Evolutionary conservation across 495 filamentous ascomycete genomes (phyloP).

Genomic region (Darksidea phi): DNA sequence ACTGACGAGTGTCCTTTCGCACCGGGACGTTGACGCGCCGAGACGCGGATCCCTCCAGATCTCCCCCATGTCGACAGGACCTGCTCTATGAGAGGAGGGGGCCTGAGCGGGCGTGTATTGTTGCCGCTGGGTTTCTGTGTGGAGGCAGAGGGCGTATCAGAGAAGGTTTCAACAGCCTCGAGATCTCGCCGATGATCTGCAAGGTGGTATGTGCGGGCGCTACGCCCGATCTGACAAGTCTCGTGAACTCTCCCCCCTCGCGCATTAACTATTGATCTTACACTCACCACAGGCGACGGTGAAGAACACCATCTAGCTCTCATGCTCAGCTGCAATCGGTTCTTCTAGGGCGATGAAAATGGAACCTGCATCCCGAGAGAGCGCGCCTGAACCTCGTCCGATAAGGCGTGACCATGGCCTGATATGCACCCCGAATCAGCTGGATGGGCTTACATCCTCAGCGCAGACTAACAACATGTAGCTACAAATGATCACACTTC

Average conservation of each 20-base stretch:
- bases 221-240: no score
- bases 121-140: constrained; percentile 8
- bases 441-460: not conserved
- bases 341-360: no score
- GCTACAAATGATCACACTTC: not conserved
- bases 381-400: not conserved
- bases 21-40: constrained; percentile 5
- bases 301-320: no score
- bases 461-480: not conserved
- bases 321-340: no score
- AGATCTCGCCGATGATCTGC: not conserved
- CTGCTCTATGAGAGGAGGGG: not conserved
- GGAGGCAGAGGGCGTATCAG: constrained; percentile 22
- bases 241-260: no score
- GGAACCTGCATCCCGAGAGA: no score
- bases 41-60: not conserved
- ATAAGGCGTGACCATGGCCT: not conserved
- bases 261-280: no score
- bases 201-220: no score
- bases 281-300: no score
- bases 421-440: not conserved
- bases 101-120: constrained; percentile 14
- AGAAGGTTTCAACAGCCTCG: not conserved
- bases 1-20: not conserved
- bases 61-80: constrained; percentile 14